Base-by-base conservation (phyloP, 2,329 filamentous ascomycete genomes). In the Tetracladium maxilliforme region DNA sequence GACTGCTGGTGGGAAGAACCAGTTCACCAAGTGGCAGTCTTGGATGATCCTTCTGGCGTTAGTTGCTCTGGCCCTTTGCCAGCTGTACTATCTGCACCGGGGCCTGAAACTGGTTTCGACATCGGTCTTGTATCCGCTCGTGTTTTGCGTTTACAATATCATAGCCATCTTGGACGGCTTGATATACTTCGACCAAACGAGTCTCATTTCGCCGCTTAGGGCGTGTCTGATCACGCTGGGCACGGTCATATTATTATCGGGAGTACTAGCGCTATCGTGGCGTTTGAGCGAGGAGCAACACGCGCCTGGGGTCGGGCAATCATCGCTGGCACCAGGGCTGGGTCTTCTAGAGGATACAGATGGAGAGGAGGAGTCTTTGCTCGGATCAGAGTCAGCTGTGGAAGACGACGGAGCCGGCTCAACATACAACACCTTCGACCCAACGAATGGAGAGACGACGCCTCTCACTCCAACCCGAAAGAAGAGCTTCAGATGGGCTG, bases 131-230 rank as follows among this genome's bases (percentile, higher is more conserved):
- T 98, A 98, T 51, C 90, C 90, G 5, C 75, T 95, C 39, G 86
- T 95, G 19, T 98, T 98, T 53, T 98, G 90, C 62, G 72, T 95
- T 35, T 98, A 95, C 64, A 98, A 98, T 61, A 93, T 98, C 43
- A 86, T 95, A 43, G 90, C 90, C 36, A 98, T 98, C 38, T 61
- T 95, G 38, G 90, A 98, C 51, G 90, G 90, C 16, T 64, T 98
- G 38, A 93, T 98, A 41, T 98, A 95, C 53, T 98, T 95, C 55
- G 68, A 78, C 40, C 90, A 98, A 51, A 79, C 77, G 26, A 76
- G 83, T 35, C 65, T 80, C 28, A 70, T 98, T 33, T 72, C 75
- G 10, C 62, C 71, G 1, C 52, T 90, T 3, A 75, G 82, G 42
- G 87, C 80, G 10, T 70, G 72, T 19, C 65, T 92, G 21, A 92